phyloP scores from a whole-genome alignment of 495 filamentous ascomycete species.

The Cairneyella variabilis region DNA sequence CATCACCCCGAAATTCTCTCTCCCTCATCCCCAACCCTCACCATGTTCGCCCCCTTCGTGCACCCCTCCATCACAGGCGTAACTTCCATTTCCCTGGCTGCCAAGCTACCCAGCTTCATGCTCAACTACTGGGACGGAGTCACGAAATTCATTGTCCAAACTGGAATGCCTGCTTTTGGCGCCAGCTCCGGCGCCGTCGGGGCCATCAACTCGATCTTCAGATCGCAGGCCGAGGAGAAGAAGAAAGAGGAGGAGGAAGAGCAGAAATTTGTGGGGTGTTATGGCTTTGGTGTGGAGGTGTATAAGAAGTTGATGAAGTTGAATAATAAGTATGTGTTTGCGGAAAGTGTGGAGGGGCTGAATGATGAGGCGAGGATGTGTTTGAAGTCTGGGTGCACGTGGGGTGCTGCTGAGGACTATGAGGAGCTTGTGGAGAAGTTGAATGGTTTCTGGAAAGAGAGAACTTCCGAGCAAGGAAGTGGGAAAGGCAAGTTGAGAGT shows the following conservation, averaged over 20 bases:
- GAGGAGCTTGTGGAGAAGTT: conserved; percentile 1
- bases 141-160: conserved; percentile 31
- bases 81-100: conserved; percentile 18
- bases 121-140: conserved; percentile 34
- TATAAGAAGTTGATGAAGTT: conserved; percentile 10
- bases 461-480: conserved; percentile 1
- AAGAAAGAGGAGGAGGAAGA: conserved; percentile 6
- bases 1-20: conserved; percentile 35
- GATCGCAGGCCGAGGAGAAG: background rate
- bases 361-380: conserved; percentile 25
- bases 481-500: conserved; percentile 13
- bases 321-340: conserved; percentile 16
- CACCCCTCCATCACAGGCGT: conserved; percentile 36
- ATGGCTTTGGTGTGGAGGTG: conserved; percentile 9
- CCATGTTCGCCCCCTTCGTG: conserved; percentile 45
- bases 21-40: conserved; percentile 31
- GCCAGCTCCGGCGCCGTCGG: background rate
- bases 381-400: conserved; percentile 14
- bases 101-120: conserved; percentile 22
- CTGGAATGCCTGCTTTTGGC: background rate
- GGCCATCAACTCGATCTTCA: too few relatives aligned
- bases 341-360: conserved; percentile 14
- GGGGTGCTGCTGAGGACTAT: conserved; percentile 20
- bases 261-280: conserved; percentile 2
- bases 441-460: conserved; percentile 8